Evolutionary conservation across 148 eudicot species (phyloP), one percentile per base, ranked within the genome.

Genomic region (Fagopyrum tataricum): DNA sequence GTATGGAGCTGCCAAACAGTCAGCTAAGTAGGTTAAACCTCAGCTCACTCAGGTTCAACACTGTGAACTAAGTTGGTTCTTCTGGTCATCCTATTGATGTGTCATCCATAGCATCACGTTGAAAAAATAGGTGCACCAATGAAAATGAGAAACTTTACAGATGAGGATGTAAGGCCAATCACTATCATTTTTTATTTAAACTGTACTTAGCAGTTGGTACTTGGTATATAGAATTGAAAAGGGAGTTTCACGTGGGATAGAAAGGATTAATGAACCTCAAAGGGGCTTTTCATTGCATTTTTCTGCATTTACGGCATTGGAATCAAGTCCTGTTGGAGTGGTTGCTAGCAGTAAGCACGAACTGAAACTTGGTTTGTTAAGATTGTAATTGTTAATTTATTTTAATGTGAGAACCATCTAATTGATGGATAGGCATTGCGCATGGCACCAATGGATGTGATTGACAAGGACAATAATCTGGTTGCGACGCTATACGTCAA

Each of bases 401-500:
- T 69, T 23, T n/a, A 7, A 23, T 75, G 58, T 67, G 41, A 44
- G 68, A 8, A 23, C 9, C 11, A 56, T 56, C 64, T 8, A 56
- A 71, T 42, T 72, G 71, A 44, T 78, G 69, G 18, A 64, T 81
- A 95, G 98, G 98, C 98, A 51, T 74, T 95, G 75, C 96, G 96
- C 55, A 77, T 85, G 82, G 98, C 93, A 74, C 98, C 97, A 13
- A 71, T 73, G 48, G 82, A 84, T 85, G 87, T 77, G 53, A 80
- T 82, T 71, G 96, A 87, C 62, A 82, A 73, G 81, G 88, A 77
- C 17, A 84, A 83, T 77, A 83, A 84, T 78, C 82, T 89, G 76
- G 84, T 88, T 72, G 89, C 97, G 10, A 77, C 84, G 44, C 81
- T 95, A 37, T 95, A 84, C 73, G 80, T 90, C 37, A 95, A 95